Evolutionary conservation across 805 yeast species (phyloP).

Genomic region (Saturnispora bothae): DNA sequence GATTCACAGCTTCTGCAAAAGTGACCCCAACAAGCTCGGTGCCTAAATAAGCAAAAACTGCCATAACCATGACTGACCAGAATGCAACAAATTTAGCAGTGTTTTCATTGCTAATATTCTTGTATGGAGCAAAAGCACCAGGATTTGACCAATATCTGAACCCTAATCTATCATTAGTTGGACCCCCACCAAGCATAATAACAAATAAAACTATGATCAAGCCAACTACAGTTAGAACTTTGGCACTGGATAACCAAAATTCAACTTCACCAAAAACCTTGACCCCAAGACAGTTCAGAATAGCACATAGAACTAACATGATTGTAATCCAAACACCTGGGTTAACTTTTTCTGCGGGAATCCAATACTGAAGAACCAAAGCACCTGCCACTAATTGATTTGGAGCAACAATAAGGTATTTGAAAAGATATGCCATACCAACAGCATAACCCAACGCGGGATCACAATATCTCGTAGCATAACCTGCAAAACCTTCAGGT

Average conservation of each 20-base stretch:
- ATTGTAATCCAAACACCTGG: conserved; percentile 46
- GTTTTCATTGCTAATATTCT: conserved; percentile 31
- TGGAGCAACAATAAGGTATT: conserved; percentile 43
- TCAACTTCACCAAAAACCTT: conserved; percentile 39
- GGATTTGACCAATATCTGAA: conserved; percentile 36
- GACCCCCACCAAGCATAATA: conserved; percentile 71
- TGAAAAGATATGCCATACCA: conserved; percentile 42
- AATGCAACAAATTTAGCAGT: conserved; percentile 26
- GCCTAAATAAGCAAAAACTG: conserved; percentile 41
- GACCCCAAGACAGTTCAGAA: conserved; percentile 39
- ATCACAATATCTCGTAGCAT: conserved; percentile 42
- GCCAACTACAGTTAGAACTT: conserved; percentile 57
- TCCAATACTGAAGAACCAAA: conserved; percentile 45
- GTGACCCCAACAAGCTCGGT: conserved; percentile 42
- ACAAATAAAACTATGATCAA: conserved; percentile 51
- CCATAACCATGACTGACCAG: conserved; percentile 43
- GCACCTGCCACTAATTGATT: conserved; percentile 50
- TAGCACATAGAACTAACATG: conserved; percentile 31
- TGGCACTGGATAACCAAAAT: conserved; percentile 53
- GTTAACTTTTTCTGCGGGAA: conserved; percentile 33
- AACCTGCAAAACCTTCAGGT: conserved; percentile 47
- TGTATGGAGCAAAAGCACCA: conserved; percentile 33
- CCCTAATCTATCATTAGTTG: conserved; percentile 52
- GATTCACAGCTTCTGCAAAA: conserved; percentile 38
- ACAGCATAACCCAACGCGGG: conserved; percentile 47